A percentile compares a stretch with the other conserved stretches of the same genome.
Evolutionary conservation across 805 yeast species (phyloP).

Genomic region (Candida boidinii): DNA sequence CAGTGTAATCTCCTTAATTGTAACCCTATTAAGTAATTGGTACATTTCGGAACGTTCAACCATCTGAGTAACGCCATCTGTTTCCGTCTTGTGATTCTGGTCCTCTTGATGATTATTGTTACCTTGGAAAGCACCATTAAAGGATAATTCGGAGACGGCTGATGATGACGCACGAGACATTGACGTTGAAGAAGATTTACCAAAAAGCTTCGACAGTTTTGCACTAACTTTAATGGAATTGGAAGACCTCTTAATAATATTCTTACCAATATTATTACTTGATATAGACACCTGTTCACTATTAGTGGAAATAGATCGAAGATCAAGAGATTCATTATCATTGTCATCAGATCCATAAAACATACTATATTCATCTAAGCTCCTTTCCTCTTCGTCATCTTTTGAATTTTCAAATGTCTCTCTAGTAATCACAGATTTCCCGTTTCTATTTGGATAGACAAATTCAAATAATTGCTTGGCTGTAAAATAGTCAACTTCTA

Average conservation of each 20-base stretch:
- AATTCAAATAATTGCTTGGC: constrained; percentile 37
- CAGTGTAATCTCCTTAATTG: constrained; percentile 24
- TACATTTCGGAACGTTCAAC: constrained; percentile 34
- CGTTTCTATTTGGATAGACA: constrained; percentile 16
- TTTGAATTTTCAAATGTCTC: background rate
- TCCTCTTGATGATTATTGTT: background rate
- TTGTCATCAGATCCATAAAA: background rate
- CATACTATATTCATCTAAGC: background rate
- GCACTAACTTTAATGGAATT: background rate
- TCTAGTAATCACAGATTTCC: no score
- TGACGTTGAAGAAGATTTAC: background rate
- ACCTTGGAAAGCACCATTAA: background rate
- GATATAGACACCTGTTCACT: no score
- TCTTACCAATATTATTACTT: background rate
- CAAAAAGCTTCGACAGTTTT: no score
- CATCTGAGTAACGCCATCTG: constrained; percentile 31
- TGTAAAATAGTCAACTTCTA: constrained; percentile 49
- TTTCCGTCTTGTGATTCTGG: background rate
- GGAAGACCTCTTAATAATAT: background rate
- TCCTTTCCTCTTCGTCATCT: background rate
- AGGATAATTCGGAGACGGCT: background rate
- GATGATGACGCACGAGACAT: background rate
- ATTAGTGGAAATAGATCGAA: background rate
- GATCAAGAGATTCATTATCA: background rate
- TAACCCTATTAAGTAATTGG: constrained; percentile 28